Evolutionary conservation across 2,329 filamentous ascomycete genomes (phyloP).

Genomic region (Diaporthe humulicola): DNA sequence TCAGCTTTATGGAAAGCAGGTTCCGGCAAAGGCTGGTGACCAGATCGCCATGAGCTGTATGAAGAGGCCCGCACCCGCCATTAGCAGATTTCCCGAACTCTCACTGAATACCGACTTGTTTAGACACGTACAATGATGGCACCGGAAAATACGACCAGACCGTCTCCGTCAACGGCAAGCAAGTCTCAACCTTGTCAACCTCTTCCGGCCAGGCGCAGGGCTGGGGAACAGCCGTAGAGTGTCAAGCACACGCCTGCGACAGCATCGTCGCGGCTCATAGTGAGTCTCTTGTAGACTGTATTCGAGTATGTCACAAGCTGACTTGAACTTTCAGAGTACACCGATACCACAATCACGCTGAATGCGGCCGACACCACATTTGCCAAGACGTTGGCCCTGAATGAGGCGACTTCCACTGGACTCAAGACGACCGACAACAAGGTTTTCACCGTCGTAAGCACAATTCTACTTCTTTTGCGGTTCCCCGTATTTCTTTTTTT

Average conservation of each 20-base stretch:
- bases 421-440: constrained; percentile 16
- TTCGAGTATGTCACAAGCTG: not conserved
- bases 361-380: constrained; percentile 21
- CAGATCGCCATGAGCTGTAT: constrained; percentile 23
- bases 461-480: not conserved
- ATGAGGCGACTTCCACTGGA: constrained; percentile 22
- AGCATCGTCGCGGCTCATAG: constrained; percentile 16
- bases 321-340: not conserved
- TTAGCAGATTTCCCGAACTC: too few species aligned
- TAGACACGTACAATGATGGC: constrained; percentile 23
- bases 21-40: constrained; percentile 17
- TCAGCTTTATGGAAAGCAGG: constrained; percentile 10
- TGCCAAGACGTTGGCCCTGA: constrained; percentile 7
- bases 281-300: not conserved
- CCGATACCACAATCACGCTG: constrained; percentile 10
- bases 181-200: constrained; percentile 16
- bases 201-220: constrained; percentile 26
- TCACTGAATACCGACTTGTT: not conserved
- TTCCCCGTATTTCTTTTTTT: not conserved
- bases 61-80: not conserved
- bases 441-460: not conserved
- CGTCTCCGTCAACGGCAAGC: constrained; percentile 16
- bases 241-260: constrained; percentile 23
- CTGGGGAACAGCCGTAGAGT: constrained; percentile 28
- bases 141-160: constrained; percentile 28